Conservation (phyloP, 352 stramenopile species). For the Phytophthora podocarpi region DNA sequence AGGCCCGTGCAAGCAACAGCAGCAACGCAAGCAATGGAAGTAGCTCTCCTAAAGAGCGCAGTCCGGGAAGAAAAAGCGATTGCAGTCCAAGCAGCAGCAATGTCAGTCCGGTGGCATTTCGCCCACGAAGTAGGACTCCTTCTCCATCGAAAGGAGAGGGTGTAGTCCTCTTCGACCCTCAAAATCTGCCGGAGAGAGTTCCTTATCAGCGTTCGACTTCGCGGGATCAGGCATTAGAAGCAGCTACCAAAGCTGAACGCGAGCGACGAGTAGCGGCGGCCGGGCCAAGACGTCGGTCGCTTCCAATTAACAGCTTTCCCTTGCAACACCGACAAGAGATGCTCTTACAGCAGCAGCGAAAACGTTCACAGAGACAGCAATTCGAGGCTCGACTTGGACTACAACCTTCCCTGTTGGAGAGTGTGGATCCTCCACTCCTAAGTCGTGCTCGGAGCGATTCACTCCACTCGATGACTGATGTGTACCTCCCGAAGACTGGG, state of each 20-base stretch:
- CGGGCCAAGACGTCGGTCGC: conserved; percentile 42
- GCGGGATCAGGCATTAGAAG: conserved; percentile 22
- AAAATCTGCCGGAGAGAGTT: conserved; percentile 26
- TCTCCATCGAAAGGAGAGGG: conserved; percentile 24
- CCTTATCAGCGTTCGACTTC: conserved; percentile 26
- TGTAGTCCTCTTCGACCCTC: conserved; percentile 58
- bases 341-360: conserved; percentile 31
- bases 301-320: conserved; percentile 51
- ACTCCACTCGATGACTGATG: conserved; percentile 52
- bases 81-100: conserved; percentile 12
- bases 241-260: conserved; percentile 18
- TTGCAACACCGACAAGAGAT: conserved; percentile 33
- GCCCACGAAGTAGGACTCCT: conserved; percentile 12
- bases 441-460: conserved; percentile 48
- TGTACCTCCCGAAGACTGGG: conserved; percentile 39
- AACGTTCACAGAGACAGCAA: conserved; percentile 18
- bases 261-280: conserved; percentile 13
- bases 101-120: conserved; percentile 17
- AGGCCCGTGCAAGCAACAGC: conserved; percentile 25
- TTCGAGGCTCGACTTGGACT: conserved; percentile 3
- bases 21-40: conserved; percentile 24
- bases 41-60: conserved; percentile 21
- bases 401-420: conserved; percentile 30
- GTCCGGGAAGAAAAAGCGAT: conserved; percentile 3
- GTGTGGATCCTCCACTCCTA: conserved; percentile 36